Percentiles rank a stretch among this genome's conserved stretches.
phyloP scores from a whole-genome alignment of 2,329 filamentous ascomycete species.

The Pseudogymnoascus sp. region DNA sequence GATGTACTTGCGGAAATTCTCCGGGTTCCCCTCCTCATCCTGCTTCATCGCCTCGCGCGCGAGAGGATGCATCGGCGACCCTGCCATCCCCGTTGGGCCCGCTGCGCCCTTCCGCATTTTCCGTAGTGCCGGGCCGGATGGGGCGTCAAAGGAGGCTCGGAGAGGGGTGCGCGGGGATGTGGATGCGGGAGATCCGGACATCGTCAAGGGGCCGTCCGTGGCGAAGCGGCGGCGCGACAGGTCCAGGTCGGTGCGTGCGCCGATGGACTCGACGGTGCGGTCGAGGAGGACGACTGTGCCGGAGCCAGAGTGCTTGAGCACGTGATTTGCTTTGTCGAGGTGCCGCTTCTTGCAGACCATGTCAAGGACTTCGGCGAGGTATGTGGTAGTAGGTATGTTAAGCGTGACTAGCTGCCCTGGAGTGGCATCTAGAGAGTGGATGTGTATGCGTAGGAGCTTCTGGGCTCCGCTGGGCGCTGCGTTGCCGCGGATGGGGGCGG shows the following conservation, averaged over 20 bases:
- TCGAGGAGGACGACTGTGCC: constrained; percentile 69
- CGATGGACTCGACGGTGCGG: constrained; percentile 69
- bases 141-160: constrained; percentile 40
- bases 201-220: constrained; percentile 61
- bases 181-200: constrained; percentile 56
- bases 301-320: constrained; percentile 67
- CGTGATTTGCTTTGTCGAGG: constrained; percentile 69
- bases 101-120: constrained; percentile 46
- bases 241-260: constrained; percentile 66
- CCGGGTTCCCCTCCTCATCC: constrained; percentile 46
- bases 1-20: constrained; percentile 65
- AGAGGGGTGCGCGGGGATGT: constrained; percentile 58
- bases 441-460: constrained; percentile 64
- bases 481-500: constrained; percentile 30
- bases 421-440: constrained; percentile 58
- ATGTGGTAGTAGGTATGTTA: constrained; percentile 73
- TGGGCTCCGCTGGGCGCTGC: constrained; percentile 49
- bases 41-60: constrained; percentile 54
- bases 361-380: constrained; percentile 74
- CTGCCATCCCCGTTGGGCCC: constrained; percentile 27
- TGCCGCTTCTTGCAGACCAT: constrained; percentile 68
- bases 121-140: constrained; percentile 32
- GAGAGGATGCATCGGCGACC: constrained; percentile 49
- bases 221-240: constrained; percentile 67
- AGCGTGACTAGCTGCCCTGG: constrained; percentile 67